Conservation (phyloP, 495 filamentous ascomycete genomes). For the Trichoderma reesei region DNA sequence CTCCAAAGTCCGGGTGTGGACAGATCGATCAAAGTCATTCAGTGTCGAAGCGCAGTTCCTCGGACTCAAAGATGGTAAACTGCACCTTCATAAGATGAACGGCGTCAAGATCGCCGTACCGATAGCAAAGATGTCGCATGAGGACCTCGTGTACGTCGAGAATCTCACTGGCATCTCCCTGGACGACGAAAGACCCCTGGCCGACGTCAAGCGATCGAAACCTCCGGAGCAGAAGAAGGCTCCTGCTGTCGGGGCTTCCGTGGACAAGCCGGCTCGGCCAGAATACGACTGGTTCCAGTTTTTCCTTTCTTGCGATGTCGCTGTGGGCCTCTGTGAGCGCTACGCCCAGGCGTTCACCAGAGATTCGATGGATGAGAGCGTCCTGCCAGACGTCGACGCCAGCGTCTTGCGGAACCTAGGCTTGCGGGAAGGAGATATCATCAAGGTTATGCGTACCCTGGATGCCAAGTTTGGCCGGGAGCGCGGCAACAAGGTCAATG, state of each 20-base stretch:
- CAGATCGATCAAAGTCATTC: slow-evolving; percentile 87
- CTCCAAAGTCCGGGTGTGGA: slow-evolving; percentile 83
- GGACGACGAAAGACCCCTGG: slow-evolving; percentile 92
- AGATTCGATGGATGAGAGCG: slow-evolving; percentile 92
- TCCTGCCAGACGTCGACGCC: slow-evolving; percentile 77
- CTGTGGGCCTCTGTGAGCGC: slow-evolving; percentile 82
- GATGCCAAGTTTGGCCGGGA: slow-evolving; percentile 62
- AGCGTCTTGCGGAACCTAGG: slow-evolving; percentile 75
- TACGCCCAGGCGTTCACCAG: slow-evolving; percentile 80
- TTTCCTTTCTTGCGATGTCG: slow-evolving; percentile 85
- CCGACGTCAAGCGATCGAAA: slow-evolving; percentile 50
- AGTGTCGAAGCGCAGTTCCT: slow-evolving; percentile 97
- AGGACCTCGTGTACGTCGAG: slow-evolving; percentile 93
- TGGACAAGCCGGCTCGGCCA: slow-evolving; percentile 39
- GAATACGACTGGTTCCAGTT: slow-evolving; percentile 99
- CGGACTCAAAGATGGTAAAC: slow-evolving; percentile 86
- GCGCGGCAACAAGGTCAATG: slow-evolving; percentile 49
- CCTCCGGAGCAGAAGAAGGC: slow-evolving; percentile 13
- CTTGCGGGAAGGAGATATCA: slow-evolving; percentile 88
- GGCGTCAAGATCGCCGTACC: slow-evolving; percentile 98
- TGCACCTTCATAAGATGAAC: slow-evolving; percentile 95
- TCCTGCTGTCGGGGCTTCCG: slow-evolving; percentile 32
- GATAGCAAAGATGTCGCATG: slow-evolving; percentile 84
- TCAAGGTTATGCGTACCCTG: slow-evolving; percentile 84
- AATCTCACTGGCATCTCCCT: slow-evolving; percentile 73